A percentile compares a stretch with the other conserved stretches of the same genome.
Evolutionary conservation across 495 filamentous ascomycete genomes (phyloP).

Genomic region (Hypoxylon cercidicola): DNA sequence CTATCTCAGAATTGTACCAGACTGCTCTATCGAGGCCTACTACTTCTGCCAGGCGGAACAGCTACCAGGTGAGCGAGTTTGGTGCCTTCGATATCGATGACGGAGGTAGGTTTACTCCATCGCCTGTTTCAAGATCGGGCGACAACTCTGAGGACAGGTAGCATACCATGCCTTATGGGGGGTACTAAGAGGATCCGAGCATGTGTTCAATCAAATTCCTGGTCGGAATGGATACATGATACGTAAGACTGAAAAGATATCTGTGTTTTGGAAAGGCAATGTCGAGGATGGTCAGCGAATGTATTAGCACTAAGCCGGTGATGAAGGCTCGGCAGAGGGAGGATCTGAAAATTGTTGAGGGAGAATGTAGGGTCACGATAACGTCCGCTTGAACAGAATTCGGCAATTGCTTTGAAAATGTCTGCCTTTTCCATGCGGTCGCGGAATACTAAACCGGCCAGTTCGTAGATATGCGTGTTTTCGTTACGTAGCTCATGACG

Average conservation of each 20-base stretch:
- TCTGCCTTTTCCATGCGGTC: constrained; percentile 13
- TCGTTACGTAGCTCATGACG: constrained; percentile 38
- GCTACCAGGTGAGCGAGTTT: constrained; percentile 17
- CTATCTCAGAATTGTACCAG: too few species aligned
- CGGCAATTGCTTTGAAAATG: constrained; percentile 1
- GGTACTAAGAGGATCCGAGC: not conserved
- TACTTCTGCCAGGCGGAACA: constrained; percentile 13
- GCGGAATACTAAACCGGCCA: not conserved
- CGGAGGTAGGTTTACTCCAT: not conserved
- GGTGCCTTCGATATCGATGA: too few species aligned
- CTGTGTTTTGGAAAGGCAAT: too few species aligned
- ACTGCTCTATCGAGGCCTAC: too few species aligned
- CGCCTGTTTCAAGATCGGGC: constrained; percentile 3
- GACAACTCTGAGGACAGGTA: too few species aligned
- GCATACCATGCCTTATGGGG: not conserved
- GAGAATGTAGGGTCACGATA: too few species aligned
- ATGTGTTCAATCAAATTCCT: not conserved
- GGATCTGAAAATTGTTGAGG: too few species aligned
- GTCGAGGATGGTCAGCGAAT: too few species aligned
- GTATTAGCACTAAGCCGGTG: too few species aligned
- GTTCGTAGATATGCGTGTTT: constrained; percentile 25
- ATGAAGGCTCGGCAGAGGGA: too few species aligned
- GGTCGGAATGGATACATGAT: not conserved
- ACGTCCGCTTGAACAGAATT: not conserved
- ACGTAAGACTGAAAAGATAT: too few species aligned